Percentiles rank a stretch among this genome's conserved stretches.
Evolutionary conservation across 768 basidiomycete genomes (phyloP).

Genomic region (Exsudoporus frostii): DNA sequence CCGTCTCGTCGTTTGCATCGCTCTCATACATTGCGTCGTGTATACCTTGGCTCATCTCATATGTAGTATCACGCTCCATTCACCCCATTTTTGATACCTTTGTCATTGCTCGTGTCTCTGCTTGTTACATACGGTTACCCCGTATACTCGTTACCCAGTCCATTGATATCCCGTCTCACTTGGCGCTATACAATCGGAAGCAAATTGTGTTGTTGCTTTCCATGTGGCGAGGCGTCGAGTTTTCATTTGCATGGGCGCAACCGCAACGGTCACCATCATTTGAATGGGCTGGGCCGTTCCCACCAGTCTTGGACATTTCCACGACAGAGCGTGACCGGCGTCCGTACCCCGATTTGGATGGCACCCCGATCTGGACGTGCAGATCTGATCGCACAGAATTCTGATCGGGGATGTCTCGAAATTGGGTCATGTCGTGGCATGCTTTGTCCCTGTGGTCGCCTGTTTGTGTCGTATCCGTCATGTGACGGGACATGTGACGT

Average conservation of each 20-base stretch:
- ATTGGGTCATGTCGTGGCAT: slow-evolving; percentile 12
- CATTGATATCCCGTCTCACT: slow-evolving; percentile 33
- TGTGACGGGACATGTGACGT: slow-evolving; percentile 24
- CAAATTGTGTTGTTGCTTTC: slow-evolving; percentile 10
- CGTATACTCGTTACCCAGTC: slow-evolving; percentile 35
- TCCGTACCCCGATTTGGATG: slow-evolving; percentile 18
- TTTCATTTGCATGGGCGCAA: slow-evolving; percentile 28
- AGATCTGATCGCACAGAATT: slow-evolving; percentile 35
- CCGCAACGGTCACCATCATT: slow-evolving; percentile 9
- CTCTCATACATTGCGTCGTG: slow-evolving; percentile 36
- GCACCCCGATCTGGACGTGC: slow-evolving; percentile 17
- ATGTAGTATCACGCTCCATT: slow-evolving; percentile 36
- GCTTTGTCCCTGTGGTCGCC: slow-evolving; percentile 17
- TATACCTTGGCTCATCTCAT: slow-evolving; percentile 36
- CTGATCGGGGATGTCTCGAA: slow-evolving; percentile 30
- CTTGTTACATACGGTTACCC: slow-evolving; percentile 37
- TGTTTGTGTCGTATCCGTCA: slow-evolving; percentile 18
- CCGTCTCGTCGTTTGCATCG: slow-evolving; percentile 36
- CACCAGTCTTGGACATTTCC: slow-evolving; percentile 7
- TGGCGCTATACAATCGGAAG: slow-evolving; percentile 17
- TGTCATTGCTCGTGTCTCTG: slow-evolving; percentile 15
- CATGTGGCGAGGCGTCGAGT: slow-evolving; percentile 17
- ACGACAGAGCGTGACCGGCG: slow-evolving; percentile 18
- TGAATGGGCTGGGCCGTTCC: slow-evolving; percentile 12
- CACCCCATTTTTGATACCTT: slow-evolving; percentile 36